Conservation (phyloP, 371 early-diverging fungal species). For the Nosema muscidifuracis region DNA sequence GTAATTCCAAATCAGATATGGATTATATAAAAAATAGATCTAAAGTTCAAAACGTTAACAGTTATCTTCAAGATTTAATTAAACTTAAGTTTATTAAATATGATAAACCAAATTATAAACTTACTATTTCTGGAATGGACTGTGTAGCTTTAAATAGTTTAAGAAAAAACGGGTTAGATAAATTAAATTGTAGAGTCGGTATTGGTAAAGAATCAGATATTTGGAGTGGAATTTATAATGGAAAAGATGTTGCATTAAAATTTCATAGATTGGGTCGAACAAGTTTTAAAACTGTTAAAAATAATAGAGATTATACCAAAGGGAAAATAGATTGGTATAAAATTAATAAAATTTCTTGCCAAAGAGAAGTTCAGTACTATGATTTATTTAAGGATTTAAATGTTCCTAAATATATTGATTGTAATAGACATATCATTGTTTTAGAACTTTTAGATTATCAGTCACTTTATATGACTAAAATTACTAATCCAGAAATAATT, state of each 20-base stretch:
- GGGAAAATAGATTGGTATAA: constrained; percentile 57
- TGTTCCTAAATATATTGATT: constrained; percentile 82
- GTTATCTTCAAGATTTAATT: constrained; percentile 48
- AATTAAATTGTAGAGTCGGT: constrained; percentile 95
- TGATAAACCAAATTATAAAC: constrained; percentile 70
- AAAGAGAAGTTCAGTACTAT: constrained; percentile 52
- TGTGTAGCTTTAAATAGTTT: constrained; percentile 89
- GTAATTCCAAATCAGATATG: constrained; percentile 34
- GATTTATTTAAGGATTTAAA: constrained; percentile 75
- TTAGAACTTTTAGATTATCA: constrained; percentile 73
- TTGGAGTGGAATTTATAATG: constrained; percentile 48
- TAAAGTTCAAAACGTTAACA: constrained; percentile 39
- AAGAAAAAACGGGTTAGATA: constrained; percentile 73
- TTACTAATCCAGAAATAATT: constrained; percentile 76
- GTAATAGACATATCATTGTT: constrained; percentile 88
- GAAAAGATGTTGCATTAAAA: constrained; percentile 48
- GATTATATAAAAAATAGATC: constrained; percentile 45
- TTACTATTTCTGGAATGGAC: constrained; percentile 97
- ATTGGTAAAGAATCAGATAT: constrained; percentile 90
- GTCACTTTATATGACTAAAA: constrained; percentile 72
- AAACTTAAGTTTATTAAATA: constrained; percentile 53
- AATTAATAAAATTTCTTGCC: constrained; percentile 64
- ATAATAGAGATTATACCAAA: constrained; percentile 83
- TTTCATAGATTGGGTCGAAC: constrained; percentile 77
- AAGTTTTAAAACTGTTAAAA: constrained; percentile 91